Conservation (phyloP, 768 basidiomycete species). For the Boletus rubroflammeus region DNA sequence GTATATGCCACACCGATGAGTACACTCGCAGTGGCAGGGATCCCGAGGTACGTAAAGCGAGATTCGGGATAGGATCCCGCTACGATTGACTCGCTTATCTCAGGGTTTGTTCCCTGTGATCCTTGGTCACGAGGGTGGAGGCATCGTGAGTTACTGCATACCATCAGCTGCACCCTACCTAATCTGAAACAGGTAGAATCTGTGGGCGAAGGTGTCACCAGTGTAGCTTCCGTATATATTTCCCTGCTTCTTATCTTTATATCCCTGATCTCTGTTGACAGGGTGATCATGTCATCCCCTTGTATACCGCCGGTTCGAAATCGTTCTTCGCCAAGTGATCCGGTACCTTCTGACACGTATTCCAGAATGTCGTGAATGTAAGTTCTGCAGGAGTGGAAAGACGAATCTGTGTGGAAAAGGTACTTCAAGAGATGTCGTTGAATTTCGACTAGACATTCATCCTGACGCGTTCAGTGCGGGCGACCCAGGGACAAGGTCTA, state of each 20-base stretch:
- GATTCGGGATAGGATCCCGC: neutral
- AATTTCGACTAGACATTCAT: neutral
- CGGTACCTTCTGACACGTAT: neutral
- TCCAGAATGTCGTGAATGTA: slow-evolving; percentile 91
- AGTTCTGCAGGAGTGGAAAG: slow-evolving; percentile 98
- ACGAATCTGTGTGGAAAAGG: slow-evolving; percentile 98
- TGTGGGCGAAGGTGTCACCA: slow-evolving; percentile 94
- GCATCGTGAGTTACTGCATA: slow-evolving; percentile 55
- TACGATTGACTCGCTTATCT: slow-evolving; percentile 7
- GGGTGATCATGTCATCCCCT: slow-evolving; percentile 97
- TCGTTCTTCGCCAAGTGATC: neutral
- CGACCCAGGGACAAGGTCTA: slow-evolving; percentile 89
- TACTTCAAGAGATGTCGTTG: slow-evolving; percentile 23
- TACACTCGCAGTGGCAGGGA: slow-evolving; percentile 96
- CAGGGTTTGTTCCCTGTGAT: slow-evolving; percentile 90
- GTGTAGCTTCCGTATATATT: slow-evolving; percentile 50
- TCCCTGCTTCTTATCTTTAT: neutral
- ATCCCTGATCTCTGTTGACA: slow-evolving; percentile 17
- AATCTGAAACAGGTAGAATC: slow-evolving; percentile 76
- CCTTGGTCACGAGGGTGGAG: slow-evolving; percentile 93
- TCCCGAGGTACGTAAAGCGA: slow-evolving; percentile 62
- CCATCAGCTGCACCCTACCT: neutral
- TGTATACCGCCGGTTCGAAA: slow-evolving; percentile 83
- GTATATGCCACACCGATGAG: slow-evolving; percentile 97
- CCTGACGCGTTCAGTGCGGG: slow-evolving; percentile 55